Base-by-base conservation (phyloP, 306 rosid species). In the Lathyrus aphaca region DNA sequence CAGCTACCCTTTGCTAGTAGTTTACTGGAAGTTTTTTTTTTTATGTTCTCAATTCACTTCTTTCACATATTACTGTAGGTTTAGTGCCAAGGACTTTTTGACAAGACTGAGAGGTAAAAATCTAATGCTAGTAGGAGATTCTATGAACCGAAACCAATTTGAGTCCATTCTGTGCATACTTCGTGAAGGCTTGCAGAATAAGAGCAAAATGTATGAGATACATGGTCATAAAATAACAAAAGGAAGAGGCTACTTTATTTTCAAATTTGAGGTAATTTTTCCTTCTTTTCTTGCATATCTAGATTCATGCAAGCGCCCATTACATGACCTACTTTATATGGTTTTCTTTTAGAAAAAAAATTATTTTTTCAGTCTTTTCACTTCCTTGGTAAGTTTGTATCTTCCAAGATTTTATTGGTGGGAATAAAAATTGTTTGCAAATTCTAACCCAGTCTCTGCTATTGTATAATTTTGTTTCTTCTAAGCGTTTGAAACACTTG, bases 141-240 rank as follows among this genome's bases (percentile, higher is more conserved):
- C 99, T 44, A 87, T 95, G 92, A 95, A 91, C 64, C 86, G 95
- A 74, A 89, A 95, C 84, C 97, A 91, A 83, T 95, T 84, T 53
- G 96, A 95, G 89, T 95, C 99, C 51, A 89, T 91, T 51, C 80
- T 95, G 62, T 95, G 99, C 58, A 73, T 91, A 46, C 88, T 94
- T 63, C 86, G 82, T 30, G 92, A 89, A 76, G 97, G 95, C 54
- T 86, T 95, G 62, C 82, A 67, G 0, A 71, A 95, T 72, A 95
- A 95, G 85, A 91, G 89, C 82, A 87, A 85, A 79, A 95, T 87
- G 99, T 80, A 82, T 64, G 99, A 95, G 78, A 39, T 72, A 53
- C 89, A 83, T 40, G 99, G 97, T 55, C 82, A 84, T 82, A 91
- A 86, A 80, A 88, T 95, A 82, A 74, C 97, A 12, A 95, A 91